phyloP scores from a whole-genome alignment of 1,139 yeast genomes.

The Pichia sp. region DNA sequence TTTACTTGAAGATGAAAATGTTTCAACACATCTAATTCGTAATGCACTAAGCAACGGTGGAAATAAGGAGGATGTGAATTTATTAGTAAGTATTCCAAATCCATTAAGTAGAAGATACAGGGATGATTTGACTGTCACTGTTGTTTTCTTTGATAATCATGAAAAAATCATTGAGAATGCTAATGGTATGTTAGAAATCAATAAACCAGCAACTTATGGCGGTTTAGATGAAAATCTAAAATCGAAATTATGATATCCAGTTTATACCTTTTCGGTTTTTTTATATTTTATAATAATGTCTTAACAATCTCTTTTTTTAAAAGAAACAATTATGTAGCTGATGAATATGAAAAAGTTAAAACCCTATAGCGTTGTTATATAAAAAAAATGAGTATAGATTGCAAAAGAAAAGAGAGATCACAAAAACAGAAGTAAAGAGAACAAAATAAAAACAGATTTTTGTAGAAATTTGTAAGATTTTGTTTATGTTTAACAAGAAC shows the following conservation, averaged over 20 bases:
- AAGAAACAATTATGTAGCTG: no score
- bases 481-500: slow-evolving; percentile 12
- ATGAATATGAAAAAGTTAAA: neutral
- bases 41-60: slow-evolving; percentile 92
- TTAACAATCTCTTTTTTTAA: no score
- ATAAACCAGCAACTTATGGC: slow-evolving; percentile 48
- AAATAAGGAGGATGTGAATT: slow-evolving; percentile 75
- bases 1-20: slow-evolving; percentile 74
- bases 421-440: neutral
- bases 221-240: slow-evolving; percentile 44
- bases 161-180: slow-evolving; percentile 39
- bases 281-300: no score
- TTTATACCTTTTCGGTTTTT: no score
- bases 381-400: neutral
- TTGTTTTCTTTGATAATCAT: slow-evolving; percentile 71
- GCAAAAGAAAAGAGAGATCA: neutral
- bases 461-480: no score
- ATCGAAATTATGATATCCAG: slow-evolving; percentile 33
- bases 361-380: neutral
- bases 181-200: slow-evolving; percentile 47
- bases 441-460: neutral
- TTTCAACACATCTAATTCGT: slow-evolving; percentile 86
- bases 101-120: slow-evolving; percentile 89
- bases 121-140: slow-evolving; percentile 94
- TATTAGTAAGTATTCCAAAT: slow-evolving; percentile 87